Percentiles rank a stretch among this genome's conserved stretches.
Evolutionary conservation across 305 asterid species (phyloP).

Genomic region (Fraxinus sp.): DNA sequence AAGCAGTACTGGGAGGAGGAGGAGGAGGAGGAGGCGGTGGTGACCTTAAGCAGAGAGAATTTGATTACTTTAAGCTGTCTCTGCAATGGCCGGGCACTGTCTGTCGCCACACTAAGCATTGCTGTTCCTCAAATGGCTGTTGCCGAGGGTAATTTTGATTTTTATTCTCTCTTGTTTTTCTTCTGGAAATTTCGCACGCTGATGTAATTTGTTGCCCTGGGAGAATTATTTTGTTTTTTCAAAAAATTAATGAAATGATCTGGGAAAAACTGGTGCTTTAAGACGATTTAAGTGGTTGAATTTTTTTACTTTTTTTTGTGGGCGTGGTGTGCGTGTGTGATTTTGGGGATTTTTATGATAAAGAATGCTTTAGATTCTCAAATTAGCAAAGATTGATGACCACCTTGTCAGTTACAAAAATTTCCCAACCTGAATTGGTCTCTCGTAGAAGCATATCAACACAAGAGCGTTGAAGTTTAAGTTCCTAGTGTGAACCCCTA

Average conservation of each 20-base stretch:
- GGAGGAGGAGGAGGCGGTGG: slow-evolving; percentile 5
- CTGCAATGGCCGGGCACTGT: slow-evolving; percentile 82
- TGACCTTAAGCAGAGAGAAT: slow-evolving; percentile 48
- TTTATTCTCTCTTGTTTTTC: not conserved
- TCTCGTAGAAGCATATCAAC: not conserved
- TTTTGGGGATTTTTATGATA: not conserved
- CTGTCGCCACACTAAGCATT: slow-evolving; percentile 55
- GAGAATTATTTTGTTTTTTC: not conserved
- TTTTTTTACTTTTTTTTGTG: not conserved
- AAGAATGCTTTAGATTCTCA: not conserved
- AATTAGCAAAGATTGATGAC: not conserved
- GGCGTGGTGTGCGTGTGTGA: not conserved
- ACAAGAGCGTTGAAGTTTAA: not conserved
- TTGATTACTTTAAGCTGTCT: slow-evolving; percentile 72
- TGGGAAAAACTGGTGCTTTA: not conserved
- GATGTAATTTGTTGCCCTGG: slow-evolving; percentile 5
- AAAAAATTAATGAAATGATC: not conserved
- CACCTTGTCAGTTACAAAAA: not conserved
- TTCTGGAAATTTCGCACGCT: not conserved
- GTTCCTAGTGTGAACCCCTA: too few relatives aligned
- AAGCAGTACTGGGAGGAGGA: slow-evolving; percentile 28
- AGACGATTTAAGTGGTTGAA: not conserved
- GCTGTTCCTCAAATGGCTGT: slow-evolving; percentile 75
- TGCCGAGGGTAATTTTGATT: slow-evolving; percentile 55
- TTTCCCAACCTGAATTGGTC: not conserved